These are phyloP conservation scores for Chrysosporium keratinophilum DNA, from an alignment of 2,329 filamentous ascomycete genomes.

Conservation along the genomic window DNA sequence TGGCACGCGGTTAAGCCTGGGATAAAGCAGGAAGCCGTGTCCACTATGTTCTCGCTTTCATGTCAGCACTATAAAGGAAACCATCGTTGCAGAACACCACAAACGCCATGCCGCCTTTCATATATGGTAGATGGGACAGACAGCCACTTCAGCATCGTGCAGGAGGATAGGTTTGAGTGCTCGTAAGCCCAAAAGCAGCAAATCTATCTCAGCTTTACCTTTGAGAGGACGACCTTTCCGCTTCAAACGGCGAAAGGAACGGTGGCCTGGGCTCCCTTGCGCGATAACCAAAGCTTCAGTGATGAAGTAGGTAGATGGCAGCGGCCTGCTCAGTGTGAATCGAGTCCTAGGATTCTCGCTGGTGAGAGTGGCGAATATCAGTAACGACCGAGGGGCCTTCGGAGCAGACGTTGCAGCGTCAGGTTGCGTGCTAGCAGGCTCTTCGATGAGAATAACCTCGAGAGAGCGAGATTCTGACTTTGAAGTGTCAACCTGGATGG, in stretches of 20 bases:
- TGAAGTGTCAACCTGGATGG: background rate
- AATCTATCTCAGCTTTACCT: slow-evolving; percentile 31
- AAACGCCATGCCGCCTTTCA: slow-evolving; percentile 4
- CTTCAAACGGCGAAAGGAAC: background rate
- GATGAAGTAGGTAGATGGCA: slow-evolving; percentile 1
- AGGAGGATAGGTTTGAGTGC: slow-evolving; percentile 12
- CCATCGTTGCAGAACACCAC: background rate
- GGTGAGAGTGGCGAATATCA: slow-evolving; percentile 8
- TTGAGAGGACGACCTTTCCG: slow-evolving; percentile 17
- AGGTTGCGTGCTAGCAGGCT: background rate
- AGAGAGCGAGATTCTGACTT: background rate
- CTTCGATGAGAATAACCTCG: background rate
- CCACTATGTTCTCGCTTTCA: slow-evolving; percentile 25
- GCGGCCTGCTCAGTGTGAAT: background rate
- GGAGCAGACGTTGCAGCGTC: background rate
- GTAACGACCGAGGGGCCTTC: background rate
- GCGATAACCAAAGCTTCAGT: slow-evolving; percentile 4
- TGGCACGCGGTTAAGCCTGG: slow-evolving; percentile 18
- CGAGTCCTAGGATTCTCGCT: background rate
- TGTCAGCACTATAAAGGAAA: slow-evolving; percentile 24
- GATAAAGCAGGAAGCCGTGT: slow-evolving; percentile 13
- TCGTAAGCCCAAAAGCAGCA: slow-evolving; percentile 19
- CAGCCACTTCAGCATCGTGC: slow-evolving; percentile 14
- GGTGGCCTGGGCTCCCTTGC: slow-evolving; percentile 5
- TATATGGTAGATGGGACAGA: slow-evolving; percentile 15